These are phyloP conservation scores for Penstemon barbatus DNA, from an alignment of 257 asterid genomes.

Conservation along the genomic window DNA sequence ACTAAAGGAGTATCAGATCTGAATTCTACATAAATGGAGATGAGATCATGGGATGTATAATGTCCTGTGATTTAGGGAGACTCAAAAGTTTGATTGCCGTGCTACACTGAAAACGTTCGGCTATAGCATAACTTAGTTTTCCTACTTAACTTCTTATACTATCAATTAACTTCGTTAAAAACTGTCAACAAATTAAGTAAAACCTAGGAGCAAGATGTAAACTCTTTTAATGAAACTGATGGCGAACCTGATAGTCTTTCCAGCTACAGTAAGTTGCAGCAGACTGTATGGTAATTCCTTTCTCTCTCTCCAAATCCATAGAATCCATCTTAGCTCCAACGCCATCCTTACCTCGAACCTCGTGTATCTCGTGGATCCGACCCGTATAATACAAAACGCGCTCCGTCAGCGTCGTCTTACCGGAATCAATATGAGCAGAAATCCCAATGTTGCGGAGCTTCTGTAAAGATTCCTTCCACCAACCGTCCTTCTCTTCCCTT, in stretches of 20 bases:
- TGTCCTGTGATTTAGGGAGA: no score
- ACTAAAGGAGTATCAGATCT: no score
- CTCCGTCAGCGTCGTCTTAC: slow-evolving; percentile 95
- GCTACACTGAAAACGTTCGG: no score
- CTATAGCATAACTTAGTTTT: no score
- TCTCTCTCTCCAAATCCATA: slow-evolving; percentile 98
- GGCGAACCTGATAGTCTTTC: slow-evolving; percentile 80
- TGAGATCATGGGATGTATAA: no score
- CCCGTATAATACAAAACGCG: slow-evolving; percentile 86
- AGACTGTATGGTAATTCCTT: slow-evolving; percentile 95
- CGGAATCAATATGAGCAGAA: slow-evolving; percentile 96
- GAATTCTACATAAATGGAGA: no score
- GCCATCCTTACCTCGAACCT: slow-evolving; percentile 95
- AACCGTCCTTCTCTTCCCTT: slow-evolving; percentile 69
- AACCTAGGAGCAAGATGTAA: no score
- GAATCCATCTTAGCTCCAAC: slow-evolving; percentile 99
- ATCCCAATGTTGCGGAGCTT: slow-evolving; percentile 91
- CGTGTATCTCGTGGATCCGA: slow-evolving; percentile 95
- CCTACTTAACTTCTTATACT: no score
- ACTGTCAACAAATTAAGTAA: no score
- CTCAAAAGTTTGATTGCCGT: no score
- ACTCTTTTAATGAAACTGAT: no score
- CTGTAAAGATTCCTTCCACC: slow-evolving; percentile 84
- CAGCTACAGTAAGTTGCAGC: slow-evolving; percentile 97
- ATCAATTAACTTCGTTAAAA: no score